Evolutionary conservation across 1,284 basidiomycete genomes (phyloP), one percentile per base, ranked within the genome.

Genomic region (Gomphus bonarii): DNA sequence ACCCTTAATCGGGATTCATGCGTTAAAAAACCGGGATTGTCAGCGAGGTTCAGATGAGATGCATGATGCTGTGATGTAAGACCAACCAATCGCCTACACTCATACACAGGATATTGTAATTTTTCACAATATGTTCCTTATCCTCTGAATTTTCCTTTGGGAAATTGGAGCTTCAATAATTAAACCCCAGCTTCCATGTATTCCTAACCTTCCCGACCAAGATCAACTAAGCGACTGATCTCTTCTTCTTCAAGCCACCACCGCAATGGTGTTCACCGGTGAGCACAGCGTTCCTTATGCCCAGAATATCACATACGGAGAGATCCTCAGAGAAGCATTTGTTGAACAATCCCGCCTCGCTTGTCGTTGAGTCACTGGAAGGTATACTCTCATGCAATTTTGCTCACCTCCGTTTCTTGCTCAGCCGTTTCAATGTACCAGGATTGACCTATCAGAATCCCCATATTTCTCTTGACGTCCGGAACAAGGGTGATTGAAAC

Each of bases 361-460:
- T 93, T 46, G 90, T 93, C 22, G 67, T 83, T 48, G 88, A 94
- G 65, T 84, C 89, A 0, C 78, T 95, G 38, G 71, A 76, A 59
- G 91, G 91, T 47, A 57, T 1, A 16, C 35, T 9, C 30, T 38
- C 6, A 35, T 31, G 8, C 31, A 4, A 57, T 42, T 1, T 46
- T 47, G 33, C 28, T 22, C 2, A 3, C 2, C 6, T 9, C 20
- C 7, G 20, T 22, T 20, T 11, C 22, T 9, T n/a, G 12, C 10
- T 22, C 3, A 44, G 20, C 22, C 9, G 42, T 9, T 44, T 9
- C 18, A 58, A 36, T 11, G 12, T 46, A 33, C 16, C 50, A 58
- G 57, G 57, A n/a, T 72, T 95, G 25, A 81, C 80, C 58, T 75
- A 76, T 1, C 65, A 86, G 54, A 93, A 94, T 67, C 84, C 88